Percentiles rank a stretch among this genome's conserved stretches.
phyloP scores from a whole-genome alignment of 352 stramenopile species.

The Phytophthora citrophthora region DNA sequence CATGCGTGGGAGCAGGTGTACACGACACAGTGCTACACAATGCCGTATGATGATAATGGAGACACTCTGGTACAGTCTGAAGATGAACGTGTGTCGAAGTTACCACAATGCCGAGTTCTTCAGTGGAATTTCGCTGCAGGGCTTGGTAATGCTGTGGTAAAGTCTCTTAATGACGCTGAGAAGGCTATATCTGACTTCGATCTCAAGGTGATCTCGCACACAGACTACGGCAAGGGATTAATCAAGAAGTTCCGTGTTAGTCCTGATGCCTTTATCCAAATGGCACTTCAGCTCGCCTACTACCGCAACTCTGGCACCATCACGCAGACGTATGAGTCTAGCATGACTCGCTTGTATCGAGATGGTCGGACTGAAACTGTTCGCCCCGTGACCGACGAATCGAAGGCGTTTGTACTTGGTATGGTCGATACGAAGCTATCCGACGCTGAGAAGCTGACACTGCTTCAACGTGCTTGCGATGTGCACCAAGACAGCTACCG shows the following conservation, averaged over 20 bases:
- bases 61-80: constrained; percentile 49
- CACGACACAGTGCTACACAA: constrained; percentile 61
- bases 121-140: constrained; percentile 68
- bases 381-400: constrained; percentile 91
- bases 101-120: constrained; percentile 60
- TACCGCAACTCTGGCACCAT: constrained; percentile 93
- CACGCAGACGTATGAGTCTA: constrained; percentile 97
- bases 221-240: constrained; percentile 87
- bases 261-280: constrained; percentile 96
- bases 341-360: constrained; percentile 95
- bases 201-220: constrained; percentile 89
- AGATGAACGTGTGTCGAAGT: constrained; percentile 49
- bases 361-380: constrained; percentile 96
- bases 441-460: constrained; percentile 76
- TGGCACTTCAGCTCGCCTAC: constrained; percentile 96
- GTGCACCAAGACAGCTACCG: constrained; percentile 94
- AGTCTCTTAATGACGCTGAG: constrained; percentile 59
- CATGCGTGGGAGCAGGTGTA: constrained; percentile 85
- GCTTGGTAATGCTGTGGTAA: constrained; percentile 58
- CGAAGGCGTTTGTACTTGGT: constrained; percentile 89
- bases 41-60: constrained; percentile 66
- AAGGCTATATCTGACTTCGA: constrained; percentile 89
- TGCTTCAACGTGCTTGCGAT: constrained; percentile 88
- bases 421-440: constrained; percentile 81
- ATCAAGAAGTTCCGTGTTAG: constrained; percentile 94